Percentiles rank a stretch among this genome's conserved stretches.
Conservation (phyloP, 257 asterid genomes). For the Solanum pennellii region DNA sequence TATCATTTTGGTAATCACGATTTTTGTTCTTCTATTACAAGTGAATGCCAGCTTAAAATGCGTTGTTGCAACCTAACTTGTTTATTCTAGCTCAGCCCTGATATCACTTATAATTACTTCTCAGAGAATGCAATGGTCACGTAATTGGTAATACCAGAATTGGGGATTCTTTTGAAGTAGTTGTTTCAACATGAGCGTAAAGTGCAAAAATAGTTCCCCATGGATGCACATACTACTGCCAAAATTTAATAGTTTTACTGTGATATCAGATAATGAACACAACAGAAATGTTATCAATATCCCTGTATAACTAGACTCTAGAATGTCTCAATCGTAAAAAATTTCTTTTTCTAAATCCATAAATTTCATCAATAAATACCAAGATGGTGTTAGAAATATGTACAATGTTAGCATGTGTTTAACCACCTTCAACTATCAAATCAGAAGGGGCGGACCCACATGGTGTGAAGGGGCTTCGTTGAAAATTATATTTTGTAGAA, state of each 20-base stretch:
- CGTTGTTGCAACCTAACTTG: neutral
- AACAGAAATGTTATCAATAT: neutral
- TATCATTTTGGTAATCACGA: neutral
- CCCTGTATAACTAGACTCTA: neutral
- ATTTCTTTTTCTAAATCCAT: neutral
- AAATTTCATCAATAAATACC: neutral
- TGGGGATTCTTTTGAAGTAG: neutral
- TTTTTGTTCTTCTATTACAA: neutral
- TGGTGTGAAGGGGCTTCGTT: neutral
- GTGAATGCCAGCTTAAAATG: neutral
- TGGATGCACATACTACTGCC: neutral
- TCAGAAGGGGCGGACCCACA: neutral
- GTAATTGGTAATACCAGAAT: neutral
- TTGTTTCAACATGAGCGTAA: neutral
- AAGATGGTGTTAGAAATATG: neutral
- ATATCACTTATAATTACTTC: neutral
- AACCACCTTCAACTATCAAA: neutral
- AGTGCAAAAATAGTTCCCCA: neutral
- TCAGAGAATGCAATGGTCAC: neutral
- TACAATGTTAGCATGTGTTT: neutral
- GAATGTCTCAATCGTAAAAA: neutral
- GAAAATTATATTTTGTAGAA: neutral
- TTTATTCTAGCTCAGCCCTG: neutral
- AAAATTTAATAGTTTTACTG: neutral
- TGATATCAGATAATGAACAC: neutral